These are phyloP conservation scores for Poterioochromonas sp. DNA, from an alignment of 352 stramenopile species.

Conservation along the genomic window DNA sequence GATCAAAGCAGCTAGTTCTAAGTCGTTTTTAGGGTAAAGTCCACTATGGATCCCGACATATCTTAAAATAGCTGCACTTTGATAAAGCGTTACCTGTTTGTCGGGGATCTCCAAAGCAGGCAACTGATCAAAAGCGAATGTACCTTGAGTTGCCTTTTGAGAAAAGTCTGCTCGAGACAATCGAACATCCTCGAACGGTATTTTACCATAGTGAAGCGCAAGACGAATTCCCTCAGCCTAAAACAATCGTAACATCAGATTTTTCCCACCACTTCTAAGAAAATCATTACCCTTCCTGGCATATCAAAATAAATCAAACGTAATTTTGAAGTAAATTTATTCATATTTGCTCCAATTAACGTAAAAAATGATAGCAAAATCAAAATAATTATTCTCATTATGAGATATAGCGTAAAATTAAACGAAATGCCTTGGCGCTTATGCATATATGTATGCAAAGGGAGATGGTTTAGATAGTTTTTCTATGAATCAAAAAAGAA, in stretches of 20 bases:
- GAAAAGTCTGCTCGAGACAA: background rate
- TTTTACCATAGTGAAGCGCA: background rate
- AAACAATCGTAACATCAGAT: no score
- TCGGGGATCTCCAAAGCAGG: background rate
- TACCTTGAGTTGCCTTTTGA: background rate
- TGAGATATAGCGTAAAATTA: no score
- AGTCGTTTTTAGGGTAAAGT: background rate
- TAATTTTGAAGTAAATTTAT: background rate
- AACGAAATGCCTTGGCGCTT: no score
- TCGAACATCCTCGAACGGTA: background rate
- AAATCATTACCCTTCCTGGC: background rate
- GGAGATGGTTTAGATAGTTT: no score
- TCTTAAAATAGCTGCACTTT: conserved; percentile 17
- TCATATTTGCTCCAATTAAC: no score
- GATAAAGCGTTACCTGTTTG: background rate
- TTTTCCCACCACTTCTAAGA: no score
- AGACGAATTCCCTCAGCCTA: background rate
- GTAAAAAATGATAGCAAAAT: no score
- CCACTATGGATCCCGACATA: background rate
- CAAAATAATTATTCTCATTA: no score
- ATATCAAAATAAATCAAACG: conserved; percentile 17
- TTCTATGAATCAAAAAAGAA: no score
- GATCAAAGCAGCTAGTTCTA: background rate
- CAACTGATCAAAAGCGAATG: background rate
- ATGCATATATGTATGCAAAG: no score